Percentiles rank a stretch among this genome's conserved stretches.
These are phyloP conservation scores for Kernera saxatilis DNA, from an alignment of 345 rosid genomes.

Conservation along the genomic window DNA sequence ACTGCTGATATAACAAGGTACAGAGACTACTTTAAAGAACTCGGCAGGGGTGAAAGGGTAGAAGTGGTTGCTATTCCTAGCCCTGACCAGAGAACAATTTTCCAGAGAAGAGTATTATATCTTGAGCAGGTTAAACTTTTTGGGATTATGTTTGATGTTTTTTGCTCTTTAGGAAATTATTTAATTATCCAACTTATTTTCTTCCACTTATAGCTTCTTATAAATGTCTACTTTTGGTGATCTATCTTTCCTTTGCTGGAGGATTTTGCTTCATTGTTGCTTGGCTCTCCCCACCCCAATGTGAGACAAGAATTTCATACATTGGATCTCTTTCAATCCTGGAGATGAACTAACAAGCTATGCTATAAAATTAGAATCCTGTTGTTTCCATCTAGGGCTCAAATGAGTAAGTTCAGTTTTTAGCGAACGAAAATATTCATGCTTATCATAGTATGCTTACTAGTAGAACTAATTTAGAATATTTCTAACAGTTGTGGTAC, in stretches of 20 bases:
- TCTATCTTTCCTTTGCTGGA: not conserved
- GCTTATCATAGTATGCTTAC: not conserved
- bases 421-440: not conserved
- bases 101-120: constrained; percentile 62
- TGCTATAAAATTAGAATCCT: constrained; percentile 1
- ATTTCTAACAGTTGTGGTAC: not conserved
- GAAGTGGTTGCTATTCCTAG: constrained; percentile 87
- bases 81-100: constrained; percentile 51
- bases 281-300: not conserved
- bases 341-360: not conserved
- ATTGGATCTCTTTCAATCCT: not conserved
- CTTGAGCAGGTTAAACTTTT: constrained; percentile 61
- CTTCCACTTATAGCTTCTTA: constrained; percentile 1
- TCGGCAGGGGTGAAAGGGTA: constrained; percentile 85
- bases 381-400: not conserved
- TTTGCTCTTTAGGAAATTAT: not conserved
- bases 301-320: not conserved
- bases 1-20: constrained; percentile 86
- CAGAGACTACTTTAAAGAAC: constrained; percentile 78
- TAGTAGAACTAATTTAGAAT: not conserved
- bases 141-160: not conserved
- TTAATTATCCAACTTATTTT: not conserved
- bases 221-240: not conserved
- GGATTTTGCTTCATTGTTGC: not conserved
- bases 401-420: not conserved